Evolutionary conservation across 2,329 filamentous ascomycete genomes (phyloP).

Genomic region (Botrytis fabae): DNA sequence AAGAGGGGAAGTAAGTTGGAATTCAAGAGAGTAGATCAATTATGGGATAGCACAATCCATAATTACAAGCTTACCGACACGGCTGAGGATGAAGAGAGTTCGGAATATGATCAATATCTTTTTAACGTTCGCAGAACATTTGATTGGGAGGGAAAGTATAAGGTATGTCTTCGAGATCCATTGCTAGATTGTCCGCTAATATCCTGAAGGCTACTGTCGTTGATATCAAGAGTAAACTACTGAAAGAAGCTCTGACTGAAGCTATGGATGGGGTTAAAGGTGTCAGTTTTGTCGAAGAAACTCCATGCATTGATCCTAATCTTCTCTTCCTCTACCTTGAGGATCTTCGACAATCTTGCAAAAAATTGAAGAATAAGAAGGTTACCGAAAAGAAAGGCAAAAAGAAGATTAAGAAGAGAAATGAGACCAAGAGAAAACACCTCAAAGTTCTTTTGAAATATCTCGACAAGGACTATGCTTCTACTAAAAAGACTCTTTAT

Average conservation of each 20-base stretch:
- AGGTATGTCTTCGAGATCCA: conserved; percentile 38
- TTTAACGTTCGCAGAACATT: conserved; percentile 84
- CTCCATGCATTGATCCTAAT: conserved; percentile 70
- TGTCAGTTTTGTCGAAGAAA: conserved; percentile 77
- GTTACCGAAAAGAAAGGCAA: conserved; percentile 53
- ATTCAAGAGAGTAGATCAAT: conserved; percentile 68
- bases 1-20: conserved; percentile 55
- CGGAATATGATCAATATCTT: conserved; percentile 74
- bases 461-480: conserved; percentile 77
- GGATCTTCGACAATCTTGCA: conserved; percentile 66
- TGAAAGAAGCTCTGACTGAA: conserved; percentile 69
- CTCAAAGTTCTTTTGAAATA: conserved; percentile 74
- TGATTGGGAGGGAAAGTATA: conserved; percentile 80
- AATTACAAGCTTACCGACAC: conserved; percentile 70
- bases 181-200: conserved; percentile 24
- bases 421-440: conserved; percentile 59
- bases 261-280: conserved; percentile 77
- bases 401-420: conserved; percentile 60
- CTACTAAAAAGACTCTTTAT: conserved; percentile 76
- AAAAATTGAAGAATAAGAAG: conserved; percentile 62
- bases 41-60: conserved; percentile 59
- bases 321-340: conserved; percentile 74
- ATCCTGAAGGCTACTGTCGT: conserved; percentile 57
- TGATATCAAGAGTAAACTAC: conserved; percentile 80
- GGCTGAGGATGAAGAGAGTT: conserved; percentile 58